Evolutionary conservation across 2,329 filamentous ascomycete species (phyloP), one percentile per base, ranked within the genome.

Genomic region (Amauroascus niger): DNA sequence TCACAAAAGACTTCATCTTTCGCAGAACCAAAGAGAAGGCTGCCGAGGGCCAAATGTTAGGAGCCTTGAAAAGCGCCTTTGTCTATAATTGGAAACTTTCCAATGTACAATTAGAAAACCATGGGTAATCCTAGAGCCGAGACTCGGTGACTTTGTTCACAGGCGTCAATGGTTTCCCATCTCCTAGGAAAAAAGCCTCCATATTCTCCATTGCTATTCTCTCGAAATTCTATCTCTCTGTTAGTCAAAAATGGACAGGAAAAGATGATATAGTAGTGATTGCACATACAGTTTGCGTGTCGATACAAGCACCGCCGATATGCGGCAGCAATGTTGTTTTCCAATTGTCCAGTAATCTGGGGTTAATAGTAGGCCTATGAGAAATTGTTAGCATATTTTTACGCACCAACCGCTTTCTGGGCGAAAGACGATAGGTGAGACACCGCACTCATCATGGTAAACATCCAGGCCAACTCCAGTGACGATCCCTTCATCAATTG

Each of bases 381-480:
- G n/a, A 1, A 14, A 20, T 33, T 18, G 2, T 7, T 16, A 4
- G n/a, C n/a, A n/a, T n/a, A n/a, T n/a, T n/a, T 43, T 16, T 39
- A n/a, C 26, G 45, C 11, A 39, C 11, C 13, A 20, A 32, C 16
- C 16, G 32, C 3, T 20, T 22, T 6, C 14, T 18, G n/a, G 16
- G 37, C 6, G 20, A 46, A 11, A 32, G 13, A 22, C 16, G 16
- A 32, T 14, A 26, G 4, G 16, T 9, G 40, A n/a, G 40, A 33
- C 41, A 11, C 52, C 56, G 33, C 47, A 57, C 69, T 90, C 86
- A 32, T 87, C 74, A 64, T 89, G 86, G 64, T 80, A 89, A 43
- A 90, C 86, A 65, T 89, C 86, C 7, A 90, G 74, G 1, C 86
- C 86, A 9, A 71, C 80, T n/a, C 78, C 80, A 55, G 75, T 74